Evolutionary conservation across 2,329 filamentous ascomycete species (phyloP), one percentile per base, ranked within the genome.

Genomic region (Aspergillus proliferans): DNA sequence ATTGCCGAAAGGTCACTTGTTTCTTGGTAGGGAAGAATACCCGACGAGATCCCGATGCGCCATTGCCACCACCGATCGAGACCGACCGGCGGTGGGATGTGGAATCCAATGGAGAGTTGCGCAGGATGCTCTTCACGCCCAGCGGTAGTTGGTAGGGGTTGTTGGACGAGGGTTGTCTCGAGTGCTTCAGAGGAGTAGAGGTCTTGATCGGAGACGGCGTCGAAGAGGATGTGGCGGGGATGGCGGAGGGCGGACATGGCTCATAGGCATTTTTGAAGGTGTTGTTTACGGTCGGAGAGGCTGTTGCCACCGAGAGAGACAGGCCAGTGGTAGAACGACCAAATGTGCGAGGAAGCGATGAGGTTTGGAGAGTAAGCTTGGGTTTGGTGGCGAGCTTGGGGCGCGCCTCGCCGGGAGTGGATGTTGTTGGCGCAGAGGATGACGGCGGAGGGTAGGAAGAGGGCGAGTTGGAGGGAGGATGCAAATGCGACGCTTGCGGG

Each of bases 211-310:
- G 63, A 30, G 60, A 49, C 14, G 54, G 34, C 51, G 59, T 64
- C 21, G 63, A 61, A 6, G 68, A 61, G 4, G 67, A 72, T 12
- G 63, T 59, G 18, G 69, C 64, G 34, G 34, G 34, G 9, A 38
- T 38, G 47, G 71, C 66, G 50, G 67, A 67, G 39, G 68, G 55
- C 47, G 74, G 63, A 21, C 60, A 63, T n/a, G 64, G 55, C 38
- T 80, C 75, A 56, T 81, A 82, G 45, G 78, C 76, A 66, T 84
- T 84, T 57, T 71, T 76, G 60, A 82, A 82, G 46, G 81, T 84
- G 64, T 84, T 84, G 58, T 77, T 73, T 39, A 76, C 69, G 1
- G 81, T 84, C 9, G 82, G 82, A 6, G 82, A 83, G 26, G 76
- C 73, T 2, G 67, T 64, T 6, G 67, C 50, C 19, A 80, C 67